Evolutionary conservation across 306 rosid genomes (phyloP), one percentile per base, ranked within the genome.

Genomic region (Vigna mungo): DNA sequence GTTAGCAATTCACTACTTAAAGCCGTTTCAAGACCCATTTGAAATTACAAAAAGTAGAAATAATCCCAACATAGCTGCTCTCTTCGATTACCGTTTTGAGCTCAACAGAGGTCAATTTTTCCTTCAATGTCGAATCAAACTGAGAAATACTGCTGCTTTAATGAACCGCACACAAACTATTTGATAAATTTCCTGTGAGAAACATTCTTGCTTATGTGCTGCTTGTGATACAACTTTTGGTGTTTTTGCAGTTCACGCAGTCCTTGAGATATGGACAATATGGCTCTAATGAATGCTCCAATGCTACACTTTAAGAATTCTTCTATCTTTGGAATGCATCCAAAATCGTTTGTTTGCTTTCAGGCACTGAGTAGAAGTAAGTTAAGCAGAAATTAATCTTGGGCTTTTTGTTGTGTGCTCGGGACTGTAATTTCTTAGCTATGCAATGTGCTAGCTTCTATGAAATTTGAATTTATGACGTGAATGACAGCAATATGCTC

Each of bases 361-460:
- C 86, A 82, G 61, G 13, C 82, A 72, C 89, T 32, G 78, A 37
- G 67, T 72, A 87, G 11, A 74, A 84, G 98, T 84, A 74, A 87
- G 93, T 82, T 75, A 37, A 20, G 14, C 68, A 23, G 27, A 41
- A 52, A 41, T 75, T 11, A 9, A 34, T 59, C 72, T 46, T 69
- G 21, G 20, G 37, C 41, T 53, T 69, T 54, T 36, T 61, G 47
- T 21, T 47, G 15, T 60, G 67, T 54, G 55, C 25, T 54, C 51
- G 55, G 43, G 75, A 27, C 32, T 74, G 32, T 41, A 11, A 51
- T 73, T 36, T 66, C 68, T 61, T 48, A 14, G 46, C 14, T 43
- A 37, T 39, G 67, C 14, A 25, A 9, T 72, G 17, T 72, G 23
- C 8, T 54, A 44, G 66, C 76, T 21, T 80, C 30, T 58, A 32